Evolutionary conservation across 108 stramenopile genomes (phyloP), one percentile per base, ranked within the genome.

Genomic region (Nitzschia sp.): DNA sequence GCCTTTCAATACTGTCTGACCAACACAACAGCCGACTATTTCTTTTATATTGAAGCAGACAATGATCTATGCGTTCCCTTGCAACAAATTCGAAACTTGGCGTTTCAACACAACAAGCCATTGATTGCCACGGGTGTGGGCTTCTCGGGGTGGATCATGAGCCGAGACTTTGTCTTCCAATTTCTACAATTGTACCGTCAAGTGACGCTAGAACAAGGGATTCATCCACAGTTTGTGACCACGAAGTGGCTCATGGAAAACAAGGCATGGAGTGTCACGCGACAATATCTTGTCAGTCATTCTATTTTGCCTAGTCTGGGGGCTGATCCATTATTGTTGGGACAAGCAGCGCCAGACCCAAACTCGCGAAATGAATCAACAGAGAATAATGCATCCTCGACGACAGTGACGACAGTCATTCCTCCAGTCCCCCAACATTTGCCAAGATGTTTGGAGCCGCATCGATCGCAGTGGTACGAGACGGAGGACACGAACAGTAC

Each of bases 41-140:
- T 71, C 24, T 77, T 77, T 51, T 77, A 71, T 41, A 71, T 77
- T 56, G 76, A 77, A 71, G 38, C 76, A 6, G 76, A 77, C 44
- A 71, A 77, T 65, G 55, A 61, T 22, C 19, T 77, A 43, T 77
- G 76, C 51, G 64, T 77, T 5, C 65, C 76, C 8, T 37, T 77
- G 57, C 12, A 41, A 10, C 17, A 71, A 20, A 63, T 77, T 42
- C 51, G 46, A 34, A 43, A 44, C 0, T 22, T 77, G 52, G 57
- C 76, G 10, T 51, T 38, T 37, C 38, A 24, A 26, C 41, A 70
- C 24, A n/a, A 37, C 10, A 63, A 70, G 10, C 71, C 71, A 41
- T 71, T 77, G 65, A 61, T 77, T 52, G 61, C 43, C 5, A 59
- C 65, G 10, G 76, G 76, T n/a, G 37, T 64, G n/a, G 75, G 75